Percentiles rank a stretch among this genome's conserved stretches.
phyloP scores from a whole-genome alignment of 2,329 filamentous ascomycete genomes.

The Nothophoma quercina region DNA sequence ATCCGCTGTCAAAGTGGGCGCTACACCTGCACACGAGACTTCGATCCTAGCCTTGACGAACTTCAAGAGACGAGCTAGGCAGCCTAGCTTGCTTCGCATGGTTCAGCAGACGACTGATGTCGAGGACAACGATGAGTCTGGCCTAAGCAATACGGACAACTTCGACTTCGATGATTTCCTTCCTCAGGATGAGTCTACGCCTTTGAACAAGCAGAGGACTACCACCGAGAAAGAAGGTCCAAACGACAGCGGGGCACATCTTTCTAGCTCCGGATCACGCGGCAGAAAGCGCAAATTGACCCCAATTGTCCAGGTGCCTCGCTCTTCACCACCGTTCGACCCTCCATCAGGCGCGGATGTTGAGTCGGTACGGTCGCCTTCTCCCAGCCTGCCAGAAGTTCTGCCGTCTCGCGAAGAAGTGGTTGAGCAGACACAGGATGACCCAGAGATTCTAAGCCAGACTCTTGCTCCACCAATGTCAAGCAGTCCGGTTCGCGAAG shows the following conservation, averaged over 20 bases:
- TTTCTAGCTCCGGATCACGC: constrained; percentile 44
- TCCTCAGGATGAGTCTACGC: constrained; percentile 73
- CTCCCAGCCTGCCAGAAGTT: constrained; percentile 45
- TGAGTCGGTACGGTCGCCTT: constrained; percentile 43
- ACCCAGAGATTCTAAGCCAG: constrained; percentile 46
- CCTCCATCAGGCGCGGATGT: constrained; percentile 37
- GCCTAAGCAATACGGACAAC: constrained; percentile 54
- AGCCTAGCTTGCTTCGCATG: constrained; percentile 59
- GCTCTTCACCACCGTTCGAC: constrained; percentile 48
- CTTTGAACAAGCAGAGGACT: constrained; percentile 59
- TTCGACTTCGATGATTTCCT: constrained; percentile 57
- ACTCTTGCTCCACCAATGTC: constrained; percentile 56
- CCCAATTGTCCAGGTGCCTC: constrained; percentile 48
- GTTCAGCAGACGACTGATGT: constrained; percentile 55
- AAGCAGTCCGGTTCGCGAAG: constrained; percentile 46
- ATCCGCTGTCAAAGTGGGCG: constrained; percentile 54
- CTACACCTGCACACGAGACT: constrained; percentile 54
- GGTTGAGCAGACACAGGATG: constrained; percentile 30
- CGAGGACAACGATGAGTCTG: constrained; percentile 55
- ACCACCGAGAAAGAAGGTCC: constrained; percentile 26
- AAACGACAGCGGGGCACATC: constrained; percentile 38
- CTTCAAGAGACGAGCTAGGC: constrained; percentile 58
- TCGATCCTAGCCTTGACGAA: constrained; percentile 59
- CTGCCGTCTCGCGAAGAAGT: constrained; percentile 35
- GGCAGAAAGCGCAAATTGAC: constrained; percentile 51